A percentile compares a stretch with the other conserved stretches of the same genome.
Conservation (phyloP, 163 green algal species). For the Coccomyxa subellipsoidea region DNA sequence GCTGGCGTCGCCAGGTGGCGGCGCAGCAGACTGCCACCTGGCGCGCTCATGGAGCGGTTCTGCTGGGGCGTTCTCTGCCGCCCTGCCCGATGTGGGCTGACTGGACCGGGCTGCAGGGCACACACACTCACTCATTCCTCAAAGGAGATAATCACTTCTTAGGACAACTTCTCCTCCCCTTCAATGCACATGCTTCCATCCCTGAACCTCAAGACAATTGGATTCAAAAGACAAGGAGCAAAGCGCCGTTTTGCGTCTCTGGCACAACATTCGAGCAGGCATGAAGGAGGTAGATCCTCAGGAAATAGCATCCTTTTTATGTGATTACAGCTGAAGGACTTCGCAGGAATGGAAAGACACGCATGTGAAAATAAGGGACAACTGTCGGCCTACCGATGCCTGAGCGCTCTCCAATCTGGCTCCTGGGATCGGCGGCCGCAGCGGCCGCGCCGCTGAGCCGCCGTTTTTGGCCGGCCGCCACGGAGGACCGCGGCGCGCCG, state of each 20-base stretch:
- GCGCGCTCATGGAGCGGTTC: not conserved
- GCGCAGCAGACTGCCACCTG: not conserved
- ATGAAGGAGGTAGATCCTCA: no score
- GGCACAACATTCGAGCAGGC: no score
- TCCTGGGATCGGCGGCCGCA: not conserved
- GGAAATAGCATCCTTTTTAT: no score
- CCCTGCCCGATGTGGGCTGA: not conserved
- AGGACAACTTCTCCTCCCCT: no score
- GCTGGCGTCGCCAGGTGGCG: not conserved
- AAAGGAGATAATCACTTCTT: no score
- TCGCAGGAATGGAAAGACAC: no score
- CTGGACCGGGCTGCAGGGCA: not conserved
- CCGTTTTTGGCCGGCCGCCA: not conserved
- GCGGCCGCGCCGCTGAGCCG: not conserved
- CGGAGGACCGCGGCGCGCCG: not conserved
- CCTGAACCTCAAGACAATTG: no score
- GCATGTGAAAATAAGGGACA: no score
- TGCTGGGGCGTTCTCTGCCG: not conserved
- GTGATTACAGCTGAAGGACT: no score
- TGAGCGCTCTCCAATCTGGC: not conserved
- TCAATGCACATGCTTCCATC: no score
- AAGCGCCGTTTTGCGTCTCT: no score
- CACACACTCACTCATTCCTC: not conserved
- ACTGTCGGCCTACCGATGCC: not conserved
- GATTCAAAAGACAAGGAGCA: no score